Conservation (phyloP, 768 basidiomycete species). For the Collybia nuda region DNA sequence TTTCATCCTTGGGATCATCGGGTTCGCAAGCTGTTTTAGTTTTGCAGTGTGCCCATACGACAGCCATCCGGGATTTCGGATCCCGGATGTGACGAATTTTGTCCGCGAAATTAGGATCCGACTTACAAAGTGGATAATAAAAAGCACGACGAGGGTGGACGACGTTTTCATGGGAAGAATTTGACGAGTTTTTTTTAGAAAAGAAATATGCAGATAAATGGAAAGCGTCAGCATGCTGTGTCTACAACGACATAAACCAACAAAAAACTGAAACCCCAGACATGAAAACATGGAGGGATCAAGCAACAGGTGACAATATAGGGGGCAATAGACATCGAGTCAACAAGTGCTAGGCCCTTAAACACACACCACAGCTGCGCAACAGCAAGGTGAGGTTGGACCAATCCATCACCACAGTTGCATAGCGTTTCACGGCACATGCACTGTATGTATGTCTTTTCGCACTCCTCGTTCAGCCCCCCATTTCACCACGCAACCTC, state of each 20-base stretch:
- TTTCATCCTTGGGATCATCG: slow-evolving; percentile 87
- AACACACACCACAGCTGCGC: slow-evolving; percentile 64
- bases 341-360: slow-evolving; percentile 59
- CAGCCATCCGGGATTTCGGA: slow-evolving; percentile 83
- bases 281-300: slow-evolving; percentile 22
- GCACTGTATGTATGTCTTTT: slow-evolving; percentile 47
- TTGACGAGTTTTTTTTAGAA: slow-evolving; percentile 16
- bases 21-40: slow-evolving; percentile 86
- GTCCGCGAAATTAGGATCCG: slow-evolving; percentile 81
- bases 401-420: slow-evolving; percentile 42
- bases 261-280: slow-evolving; percentile 24
- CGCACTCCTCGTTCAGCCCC: slow-evolving; percentile 97
- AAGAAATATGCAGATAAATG: slow-evolving; percentile 54
- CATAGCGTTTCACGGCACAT: slow-evolving; percentile 32
- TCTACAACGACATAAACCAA: slow-evolving; percentile 29
- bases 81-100: slow-evolving; percentile 86
- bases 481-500: slow-evolving; percentile 93
- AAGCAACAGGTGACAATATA: slow-evolving; percentile 40
- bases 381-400: slow-evolving; percentile 61
- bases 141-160: slow-evolving; percentile 21
- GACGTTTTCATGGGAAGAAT: slow-evolving; percentile 22
- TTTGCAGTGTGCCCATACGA: slow-evolving; percentile 87
- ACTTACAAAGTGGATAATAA: slow-evolving; percentile 48
- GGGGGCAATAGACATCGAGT: slow-evolving; percentile 63
- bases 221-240: slow-evolving; percentile 66